Evolutionary conservation across 2,329 filamentous ascomycete genomes (phyloP).

Genomic region (Pyrenochaeta sp.): DNA sequence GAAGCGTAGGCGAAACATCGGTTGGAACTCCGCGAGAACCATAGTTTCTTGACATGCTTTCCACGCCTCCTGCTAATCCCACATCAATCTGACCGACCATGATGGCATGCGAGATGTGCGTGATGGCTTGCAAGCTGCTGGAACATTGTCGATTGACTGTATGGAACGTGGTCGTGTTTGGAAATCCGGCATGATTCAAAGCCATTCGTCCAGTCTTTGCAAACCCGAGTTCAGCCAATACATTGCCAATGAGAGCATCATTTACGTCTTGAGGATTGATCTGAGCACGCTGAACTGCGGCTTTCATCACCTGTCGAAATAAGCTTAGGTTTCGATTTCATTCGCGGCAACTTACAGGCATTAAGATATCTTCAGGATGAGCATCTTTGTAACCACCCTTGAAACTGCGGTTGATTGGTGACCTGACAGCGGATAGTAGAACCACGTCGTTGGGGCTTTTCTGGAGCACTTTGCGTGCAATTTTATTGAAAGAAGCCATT

Average conservation of each 20-base stretch:
- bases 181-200: conserved; percentile 87
- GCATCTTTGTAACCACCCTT: conserved; percentile 98
- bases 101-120: conserved; percentile 92
- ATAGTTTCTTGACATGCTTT: conserved; percentile 91
- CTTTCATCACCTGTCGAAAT: conserved; percentile 75
- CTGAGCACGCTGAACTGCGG: conserved; percentile 34
- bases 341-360: conserved; percentile 58
- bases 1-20: conserved; percentile 76
- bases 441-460: conserved; percentile 96
- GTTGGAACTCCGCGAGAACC: conserved; percentile 74
- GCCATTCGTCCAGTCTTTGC: conserved; percentile 91
- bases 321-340: conserved; percentile 67
- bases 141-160: conserved; percentile 96
- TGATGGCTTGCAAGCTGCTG: conserved; percentile 91
- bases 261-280: conserved; percentile 34
- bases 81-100: conserved; percentile 79
- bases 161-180: conserved; percentile 81
- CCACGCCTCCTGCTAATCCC: conserved; percentile 85
- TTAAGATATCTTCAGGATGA: conserved; percentile 81
- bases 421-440: conserved; percentile 87
- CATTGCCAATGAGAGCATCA: conserved; percentile 67
- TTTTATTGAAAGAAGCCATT: conserved; percentile 41
- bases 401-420: conserved; percentile 82
- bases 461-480: conserved; percentile 67
- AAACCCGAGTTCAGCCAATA: conserved; percentile 80